These are phyloP conservation scores for Cytospora leucostoma DNA, from an alignment of 2,329 filamentous ascomycete species.

Conservation along the genomic window DNA sequence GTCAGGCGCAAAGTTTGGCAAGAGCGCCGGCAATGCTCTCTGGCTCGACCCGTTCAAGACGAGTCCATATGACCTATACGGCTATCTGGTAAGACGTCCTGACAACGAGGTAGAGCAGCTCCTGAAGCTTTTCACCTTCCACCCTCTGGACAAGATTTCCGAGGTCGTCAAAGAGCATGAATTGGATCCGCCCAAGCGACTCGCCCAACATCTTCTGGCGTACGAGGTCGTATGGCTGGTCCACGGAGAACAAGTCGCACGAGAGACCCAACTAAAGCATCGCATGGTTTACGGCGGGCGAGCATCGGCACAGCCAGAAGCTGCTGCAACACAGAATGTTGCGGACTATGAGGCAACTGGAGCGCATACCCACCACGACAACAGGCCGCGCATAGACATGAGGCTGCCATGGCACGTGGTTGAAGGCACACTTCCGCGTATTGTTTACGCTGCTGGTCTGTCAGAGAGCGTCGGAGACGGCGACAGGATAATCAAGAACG, in stretches of 20 bases:
- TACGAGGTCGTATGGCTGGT: conserved; percentile 78
- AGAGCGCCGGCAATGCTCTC: conserved; percentile 89
- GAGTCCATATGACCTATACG: conserved; percentile 80
- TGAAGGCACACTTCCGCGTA: conserved; percentile 59
- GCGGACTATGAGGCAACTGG: conserved; percentile 29
- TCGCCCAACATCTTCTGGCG: conserved; percentile 82
- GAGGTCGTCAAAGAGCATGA: conserved; percentile 68
- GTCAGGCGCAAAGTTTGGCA: conserved; percentile 88
- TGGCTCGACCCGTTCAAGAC: conserved; percentile 89
- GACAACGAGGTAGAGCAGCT: conserved; percentile 81
- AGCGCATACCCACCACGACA: conserved; percentile 40
- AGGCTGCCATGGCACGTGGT: conserved; percentile 55
- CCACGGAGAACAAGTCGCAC: conserved; percentile 68
- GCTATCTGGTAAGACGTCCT: conserved; percentile 82
- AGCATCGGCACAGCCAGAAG: background rate
- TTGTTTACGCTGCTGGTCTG: conserved; percentile 63
- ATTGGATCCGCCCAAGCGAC: conserved; percentile 67
- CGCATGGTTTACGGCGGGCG: conserved; percentile 48
- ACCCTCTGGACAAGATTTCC: conserved; percentile 70
- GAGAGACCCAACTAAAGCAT: conserved; percentile 60
- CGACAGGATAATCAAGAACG: conserved; percentile 55
- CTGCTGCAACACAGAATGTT: conserved; percentile 19
- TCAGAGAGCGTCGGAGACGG: conserved; percentile 58
- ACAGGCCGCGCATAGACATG: conserved; percentile 55
- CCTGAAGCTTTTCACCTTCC: conserved; percentile 87